These are phyloP conservation scores for Apiotrichum domesticum DNA, from an alignment of 1,284 basidiomycete genomes.

Conservation along the genomic window DNA sequence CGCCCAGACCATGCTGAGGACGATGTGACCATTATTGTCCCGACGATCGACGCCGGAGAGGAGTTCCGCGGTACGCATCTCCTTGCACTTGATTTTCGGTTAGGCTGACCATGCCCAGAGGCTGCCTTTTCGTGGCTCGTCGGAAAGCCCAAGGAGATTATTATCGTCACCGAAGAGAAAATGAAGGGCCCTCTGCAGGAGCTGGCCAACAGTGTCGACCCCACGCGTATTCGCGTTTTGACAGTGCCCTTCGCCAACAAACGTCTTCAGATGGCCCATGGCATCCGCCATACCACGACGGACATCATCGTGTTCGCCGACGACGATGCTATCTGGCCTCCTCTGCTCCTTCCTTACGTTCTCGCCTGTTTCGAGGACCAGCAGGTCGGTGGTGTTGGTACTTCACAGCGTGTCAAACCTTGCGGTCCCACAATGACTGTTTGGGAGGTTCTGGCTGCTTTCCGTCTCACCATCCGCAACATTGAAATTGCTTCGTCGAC, in stretches of 20 bases:
- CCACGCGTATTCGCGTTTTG: slow-evolving; percentile 71
- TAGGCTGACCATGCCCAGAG: slow-evolving; percentile 48
- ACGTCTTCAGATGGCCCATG: slow-evolving; percentile 84
- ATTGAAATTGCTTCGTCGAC: slow-evolving; percentile 82
- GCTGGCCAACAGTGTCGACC: slow-evolving; percentile 77
- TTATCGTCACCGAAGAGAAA: slow-evolving; percentile 88
- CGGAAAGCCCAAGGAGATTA: slow-evolving; percentile 82
- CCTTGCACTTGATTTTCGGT: neutral
- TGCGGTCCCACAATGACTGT: slow-evolving; percentile 72
- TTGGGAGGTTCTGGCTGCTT: slow-evolving; percentile 88
- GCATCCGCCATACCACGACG: slow-evolving; percentile 78
- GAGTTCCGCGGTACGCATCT: slow-evolving; percentile 62
- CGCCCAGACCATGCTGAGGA: slow-evolving; percentile 56
- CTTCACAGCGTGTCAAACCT: slow-evolving; percentile 78
- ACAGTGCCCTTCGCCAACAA: slow-evolving; percentile 91
- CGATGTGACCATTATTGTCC: slow-evolving; percentile 91
- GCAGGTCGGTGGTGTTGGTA: slow-evolving; percentile 83
- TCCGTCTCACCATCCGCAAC: slow-evolving; percentile 83
- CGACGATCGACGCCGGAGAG: slow-evolving; percentile 88
- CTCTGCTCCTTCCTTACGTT: slow-evolving; percentile 72
- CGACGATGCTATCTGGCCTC: slow-evolving; percentile 91
- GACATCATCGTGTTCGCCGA: slow-evolving; percentile 95
- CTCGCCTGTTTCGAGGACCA: slow-evolving; percentile 91
- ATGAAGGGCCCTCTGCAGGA: slow-evolving; percentile 80
- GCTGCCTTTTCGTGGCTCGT: slow-evolving; percentile 84